Evolutionary conservation across 2,329 filamentous ascomycete genomes (phyloP).

Genomic region (Thyridium curvatum): DNA sequence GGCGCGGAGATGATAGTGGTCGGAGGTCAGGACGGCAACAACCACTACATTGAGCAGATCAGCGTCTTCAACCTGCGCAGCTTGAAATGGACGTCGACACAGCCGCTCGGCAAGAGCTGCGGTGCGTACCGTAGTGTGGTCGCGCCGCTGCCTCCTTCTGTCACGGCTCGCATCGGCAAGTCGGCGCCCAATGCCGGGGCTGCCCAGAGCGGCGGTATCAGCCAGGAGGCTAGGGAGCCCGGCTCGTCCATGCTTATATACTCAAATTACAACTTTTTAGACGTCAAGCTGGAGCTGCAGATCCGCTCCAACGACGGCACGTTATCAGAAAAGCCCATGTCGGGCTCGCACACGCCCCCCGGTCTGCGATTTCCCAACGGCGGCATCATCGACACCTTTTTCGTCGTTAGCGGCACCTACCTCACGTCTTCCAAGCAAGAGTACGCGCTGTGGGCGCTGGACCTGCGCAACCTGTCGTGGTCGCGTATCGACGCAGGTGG

Average conservation of each 20-base stretch:
- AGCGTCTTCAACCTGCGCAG: constrained; percentile 96
- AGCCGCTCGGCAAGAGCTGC: constrained; percentile 81
- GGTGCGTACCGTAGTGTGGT: constrained; percentile 96
- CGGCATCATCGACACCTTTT: constrained; percentile 90
- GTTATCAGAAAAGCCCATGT: constrained; percentile 84
- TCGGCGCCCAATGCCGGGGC: constrained; percentile 28
- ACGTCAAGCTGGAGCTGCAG: constrained; percentile 93
- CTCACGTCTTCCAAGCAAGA: constrained; percentile 97
- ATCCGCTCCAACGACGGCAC: constrained; percentile 78
- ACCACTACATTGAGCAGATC: constrained; percentile 98
- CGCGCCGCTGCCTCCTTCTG: constrained; percentile 66
- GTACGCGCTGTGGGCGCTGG: constrained; percentile 93
- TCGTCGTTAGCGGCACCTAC: constrained; percentile 96
- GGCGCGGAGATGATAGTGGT: constrained; percentile 97
- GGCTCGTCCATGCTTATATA: constrained; percentile 87
- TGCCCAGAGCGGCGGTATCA: constrained; percentile 33
- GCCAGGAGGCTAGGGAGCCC: constrained; percentile 48
- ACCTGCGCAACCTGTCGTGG: constrained; percentile 85
- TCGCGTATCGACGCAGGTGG: constrained; percentile 92
- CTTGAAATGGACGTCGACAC: constrained; percentile 91
- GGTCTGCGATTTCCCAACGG: constrained; percentile 94
- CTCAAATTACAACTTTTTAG: constrained; percentile 97
- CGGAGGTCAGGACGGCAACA: constrained; percentile 92
- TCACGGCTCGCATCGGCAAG: constrained; percentile 61
- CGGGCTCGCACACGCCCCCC: constrained; percentile 77